Base-by-base conservation (phyloP, 495 filamentous ascomycete species). In the Glarea lozoyensis region DNA sequence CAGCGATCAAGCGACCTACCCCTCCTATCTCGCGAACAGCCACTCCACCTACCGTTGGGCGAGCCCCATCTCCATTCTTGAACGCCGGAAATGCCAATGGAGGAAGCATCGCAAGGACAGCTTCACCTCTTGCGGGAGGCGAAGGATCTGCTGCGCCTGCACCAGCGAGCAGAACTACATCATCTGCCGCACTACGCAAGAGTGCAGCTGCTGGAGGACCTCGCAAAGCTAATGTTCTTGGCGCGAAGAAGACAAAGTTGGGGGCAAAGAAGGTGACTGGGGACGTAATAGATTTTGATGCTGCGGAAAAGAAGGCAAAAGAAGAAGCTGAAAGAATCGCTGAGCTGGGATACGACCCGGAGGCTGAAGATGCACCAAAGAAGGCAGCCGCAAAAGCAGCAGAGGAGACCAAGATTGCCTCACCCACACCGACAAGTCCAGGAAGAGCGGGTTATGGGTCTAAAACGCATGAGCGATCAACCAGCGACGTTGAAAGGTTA, bases 321-420 rank as follows among this genome's bases (percentile, higher is more conserved):
- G 92, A 97, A 60, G 92, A 98, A 62, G 92, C 93, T 1, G 92
- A 97, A 62, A 80, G 92, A 48, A 90, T 95, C 54, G 86, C 83
- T 67, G 94, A 92, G 64, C 69, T 98, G n/a, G 92, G 92, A n/a
- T 98, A 98, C 56, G 87, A 97, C 52, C 85, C 87, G 4, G 84
- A 96, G 49, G 86, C 84, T 20, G 92, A 94, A 62, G 75, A 84
- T 53, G 74, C 73, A 10, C 65, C 72, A 19, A 68, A 73, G 12
- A 79, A 79, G 53, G 42, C 76, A 11, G 60, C 69, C 9, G 46
- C 58, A 15, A 42, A 62, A 12, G 45, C 59, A 5, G 61, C 69
- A 17, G 71, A 75, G 24, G 64, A 71, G 11, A 62, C 68, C 9
- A 71, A 72, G 3, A 79, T 92, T 45, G 67, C 75, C 18, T 70